Base-by-base conservation (phyloP, 2,329 filamentous ascomycete species). In the Paraphaeosphaeria minitans region DNA sequence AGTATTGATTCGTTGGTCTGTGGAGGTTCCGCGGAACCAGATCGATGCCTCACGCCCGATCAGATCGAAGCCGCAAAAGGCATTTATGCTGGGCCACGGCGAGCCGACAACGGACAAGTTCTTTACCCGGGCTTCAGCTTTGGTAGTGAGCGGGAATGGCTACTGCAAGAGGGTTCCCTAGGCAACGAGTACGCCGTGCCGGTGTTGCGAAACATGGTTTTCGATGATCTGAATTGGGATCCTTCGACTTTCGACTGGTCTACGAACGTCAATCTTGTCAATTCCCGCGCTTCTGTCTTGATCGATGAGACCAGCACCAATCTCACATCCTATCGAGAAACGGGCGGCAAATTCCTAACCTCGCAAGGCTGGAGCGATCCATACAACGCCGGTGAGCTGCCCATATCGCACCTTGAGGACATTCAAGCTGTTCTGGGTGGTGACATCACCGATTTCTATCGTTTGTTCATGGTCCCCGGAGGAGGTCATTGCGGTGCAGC, bases 201-300 rank as follows among this genome's bases (percentile, higher is more conserved):
- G 1, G 73, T 80, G 10, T 58, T 81, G n/a, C 77, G 80, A 57
- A 79, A 81, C 51, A 66, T 80, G 14, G 76, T 79, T 6, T 80
- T 75, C 57, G 50, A 78, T 43, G 66, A 79, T 54, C 57, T 78
- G 7, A 62, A 52, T 24, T 81, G 77, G 55, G 65, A 80, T 58
- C 56, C 68, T 12, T 58, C 55, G 2, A 63, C 43, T 2, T 80
- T 80, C 60, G 67, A 79, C 55, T 81, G 73, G 70, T 74, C 69
- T 4, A 64, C 63, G 3, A 75, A 80, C 57, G 69, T 80, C 21
- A 64, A 67, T 5, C 55, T 60, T 1, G 62, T 80, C 2, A 69
- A 80, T 58, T 37, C 48, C 12, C 64, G 58, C 10, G 77, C 76
- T 5, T 73, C 74, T 0, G 64, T 60, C 2, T 61, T 71, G 16